Base-by-base conservation (phyloP, 495 filamentous ascomycete genomes). In the Hypoxylon fuscum region DNA sequence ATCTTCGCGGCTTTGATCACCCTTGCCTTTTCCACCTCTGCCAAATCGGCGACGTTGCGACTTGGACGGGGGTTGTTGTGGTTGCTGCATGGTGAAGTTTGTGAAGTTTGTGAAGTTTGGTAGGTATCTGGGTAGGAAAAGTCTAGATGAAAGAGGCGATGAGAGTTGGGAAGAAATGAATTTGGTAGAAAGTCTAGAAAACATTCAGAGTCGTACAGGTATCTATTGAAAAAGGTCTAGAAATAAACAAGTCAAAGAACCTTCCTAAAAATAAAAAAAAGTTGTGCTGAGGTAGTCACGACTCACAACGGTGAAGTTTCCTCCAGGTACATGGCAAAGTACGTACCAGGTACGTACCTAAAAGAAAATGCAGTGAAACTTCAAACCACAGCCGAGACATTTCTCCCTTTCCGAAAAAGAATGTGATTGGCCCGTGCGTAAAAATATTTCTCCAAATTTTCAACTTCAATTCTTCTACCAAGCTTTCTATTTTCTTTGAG, bases 41-140 rank as follows among this genome's bases (percentile, higher is more conserved):
- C 42, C 31, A 14, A n/a, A 14, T 3, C 21, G n/a, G 49, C 23
- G 49, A 54, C 27, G 50, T 47, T n/a, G 12, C 2, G 25, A 2
- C 6, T 29, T 17, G 23, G 42, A 27, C 8, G 27, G 21, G 27
- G 47, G 29, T 29, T 18, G n/a, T 1, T 52, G 40, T 9, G 49
- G 9, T 41, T 61, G 35, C 29, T 61, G 49, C 58, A 61, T 61
- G 42, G 42, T 43, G 47, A 52, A 17, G 12, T 34, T 1, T 44
- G 10, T 49, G 31, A 23, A 20, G 55, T 5, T 40, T 17, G 22
- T 8, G 23, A 21, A 42, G 14, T 32, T 15, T 14, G n/a, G 35
- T 4, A 2, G 12, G 35, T n/a, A 38, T 2, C 1, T 38, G n/a
- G n/a, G 2, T 5, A 38, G 35, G 8, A 3, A 8, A 27, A 38